Conservation (phyloP, 768 basidiomycete species). For the Sporobolomyces roseus region DNA sequence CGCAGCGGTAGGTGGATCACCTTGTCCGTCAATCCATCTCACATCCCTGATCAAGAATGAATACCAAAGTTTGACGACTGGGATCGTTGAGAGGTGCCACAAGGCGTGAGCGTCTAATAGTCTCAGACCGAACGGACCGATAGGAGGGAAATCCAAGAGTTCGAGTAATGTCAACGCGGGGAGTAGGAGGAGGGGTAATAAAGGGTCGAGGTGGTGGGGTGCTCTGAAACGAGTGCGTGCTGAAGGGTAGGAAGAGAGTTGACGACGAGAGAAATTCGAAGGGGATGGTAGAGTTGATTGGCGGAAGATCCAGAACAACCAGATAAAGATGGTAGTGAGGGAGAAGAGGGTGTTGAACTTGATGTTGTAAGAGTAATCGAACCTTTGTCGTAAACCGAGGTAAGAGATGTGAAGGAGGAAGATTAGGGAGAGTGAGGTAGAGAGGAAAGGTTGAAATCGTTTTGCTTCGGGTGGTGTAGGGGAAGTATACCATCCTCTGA, state of each 20-base stretch:
- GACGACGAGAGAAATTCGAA: constrained; percentile 44
- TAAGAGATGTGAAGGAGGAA: constrained; percentile 75
- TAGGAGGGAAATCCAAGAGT: constrained; percentile 78
- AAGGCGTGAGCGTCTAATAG: constrained; percentile 83
- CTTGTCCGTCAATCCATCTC: constrained; percentile 38
- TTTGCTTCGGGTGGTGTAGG: background rate
- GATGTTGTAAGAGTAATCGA: constrained; percentile 94
- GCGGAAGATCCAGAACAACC: constrained; percentile 69
- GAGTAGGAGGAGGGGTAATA: constrained; percentile 60
- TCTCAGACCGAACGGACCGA: constrained; percentile 52
- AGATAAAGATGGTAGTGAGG: constrained; percentile 70
- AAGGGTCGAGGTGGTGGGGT: constrained; percentile 42
- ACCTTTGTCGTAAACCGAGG: constrained; percentile 65
- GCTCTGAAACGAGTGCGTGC: constrained; percentile 50
- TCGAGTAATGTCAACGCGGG: constrained; percentile 74
- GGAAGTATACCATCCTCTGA: constrained; percentile 66
- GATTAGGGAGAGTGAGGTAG: constrained; percentile 42
- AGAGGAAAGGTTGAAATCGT: constrained; percentile 44
- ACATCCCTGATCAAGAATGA: constrained; percentile 73
- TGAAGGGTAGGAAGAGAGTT: constrained; percentile 51
- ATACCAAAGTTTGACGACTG: constrained; percentile 77
- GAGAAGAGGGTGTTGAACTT: constrained; percentile 73
- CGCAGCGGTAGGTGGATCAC: constrained; percentile 15
- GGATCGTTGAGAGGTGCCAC: constrained; percentile 84
- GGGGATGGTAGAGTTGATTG: constrained; percentile 56